A percentile compares a stretch with the other conserved stretches of the same genome.
Evolutionary conservation across 805 yeast genomes (phyloP).

Genomic region (Limtongia smithiae): DNA sequence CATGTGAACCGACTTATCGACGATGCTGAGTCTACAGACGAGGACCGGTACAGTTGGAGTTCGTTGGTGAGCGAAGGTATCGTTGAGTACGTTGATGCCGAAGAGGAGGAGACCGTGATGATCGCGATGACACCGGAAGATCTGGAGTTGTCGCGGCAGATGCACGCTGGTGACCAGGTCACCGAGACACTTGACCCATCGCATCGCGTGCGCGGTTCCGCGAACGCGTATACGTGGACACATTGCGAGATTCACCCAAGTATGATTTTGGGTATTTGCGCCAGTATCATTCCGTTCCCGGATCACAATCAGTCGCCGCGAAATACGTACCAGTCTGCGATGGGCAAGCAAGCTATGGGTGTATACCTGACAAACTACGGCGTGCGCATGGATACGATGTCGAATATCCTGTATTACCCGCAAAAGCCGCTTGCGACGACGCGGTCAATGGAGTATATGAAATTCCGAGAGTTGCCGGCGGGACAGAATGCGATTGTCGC

Average conservation of each 20-base stretch:
- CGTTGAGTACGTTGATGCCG: slow-evolving; percentile 96
- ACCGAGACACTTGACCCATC: slow-evolving; percentile 64
- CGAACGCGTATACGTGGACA: slow-evolving; percentile 79
- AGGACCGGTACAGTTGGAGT: slow-evolving; percentile 73
- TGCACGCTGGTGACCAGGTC: slow-evolving; percentile 42
- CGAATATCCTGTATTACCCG: slow-evolving; percentile 93
- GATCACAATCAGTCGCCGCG: slow-evolving; percentile 99
- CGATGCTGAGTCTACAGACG: slow-evolving; percentile 48
- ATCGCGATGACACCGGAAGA: slow-evolving; percentile 99
- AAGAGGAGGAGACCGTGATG: slow-evolving; percentile 97
- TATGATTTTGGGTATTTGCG: slow-evolving; percentile 98
- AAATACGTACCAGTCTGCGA: slow-evolving; percentile 98
- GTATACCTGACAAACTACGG: slow-evolving; percentile 91
- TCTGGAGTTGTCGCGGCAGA: slow-evolving; percentile 58
- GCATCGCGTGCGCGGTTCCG: slow-evolving; percentile 70
- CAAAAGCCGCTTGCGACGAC: slow-evolving; percentile 98
- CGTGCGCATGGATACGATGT: slow-evolving; percentile 99
- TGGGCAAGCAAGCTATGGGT: slow-evolving; percentile 99
- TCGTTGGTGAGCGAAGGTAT: slow-evolving; percentile 79
- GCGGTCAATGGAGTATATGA: slow-evolving; percentile 94
- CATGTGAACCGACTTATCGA: slow-evolving; percentile 70
- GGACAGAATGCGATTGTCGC: slow-evolving; percentile 99
- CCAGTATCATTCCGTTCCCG: slow-evolving; percentile 98
- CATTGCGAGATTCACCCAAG: slow-evolving; percentile 99
- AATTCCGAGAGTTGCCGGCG: slow-evolving; percentile 97